Percentiles rank a stretch among this genome's conserved stretches.
These are phyloP conservation scores for Candida easanensis DNA, from an alignment of 805 yeast genomes.

Conservation along the genomic window DNA sequence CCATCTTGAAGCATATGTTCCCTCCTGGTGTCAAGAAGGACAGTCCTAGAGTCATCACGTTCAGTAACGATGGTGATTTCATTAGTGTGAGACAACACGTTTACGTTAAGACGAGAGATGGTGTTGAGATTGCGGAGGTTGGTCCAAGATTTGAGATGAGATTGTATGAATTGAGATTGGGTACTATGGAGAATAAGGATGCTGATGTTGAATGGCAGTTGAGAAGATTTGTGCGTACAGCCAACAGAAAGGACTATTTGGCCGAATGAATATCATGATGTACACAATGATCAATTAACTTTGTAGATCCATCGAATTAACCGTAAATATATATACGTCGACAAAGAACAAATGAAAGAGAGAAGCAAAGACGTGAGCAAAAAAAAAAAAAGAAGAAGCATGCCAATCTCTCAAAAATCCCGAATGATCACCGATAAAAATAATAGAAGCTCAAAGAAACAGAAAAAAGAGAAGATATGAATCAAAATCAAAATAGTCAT, in stretches of 20 bases:
- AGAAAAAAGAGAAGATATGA: background rate
- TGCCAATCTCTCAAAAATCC: too few relatives aligned
- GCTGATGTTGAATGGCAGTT: constrained; percentile 98
- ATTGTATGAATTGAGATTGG: constrained; percentile 80
- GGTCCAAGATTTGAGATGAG: constrained; percentile 99
- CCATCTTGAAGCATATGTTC: constrained; percentile 81
- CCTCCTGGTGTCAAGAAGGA: constrained; percentile 97
- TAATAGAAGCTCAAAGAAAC: background rate
- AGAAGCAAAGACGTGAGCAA: too few relatives aligned
- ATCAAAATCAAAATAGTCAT: background rate
- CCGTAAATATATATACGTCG: background rate
- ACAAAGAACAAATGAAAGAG: background rate
- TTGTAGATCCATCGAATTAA: background rate
- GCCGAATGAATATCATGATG: constrained; percentile 25
- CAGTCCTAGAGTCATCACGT: constrained; percentile 87
- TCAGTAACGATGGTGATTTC: constrained; percentile 86
- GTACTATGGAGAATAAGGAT: constrained; percentile 91
- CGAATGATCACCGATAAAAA: too few relatives aligned
- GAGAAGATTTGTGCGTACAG: constrained; percentile 91
- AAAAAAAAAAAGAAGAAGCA: too few relatives aligned
- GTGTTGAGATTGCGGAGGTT: constrained; percentile 89
- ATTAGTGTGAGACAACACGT: constrained; percentile 95
- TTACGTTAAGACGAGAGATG: constrained; percentile 82
- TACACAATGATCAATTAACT: background rate
- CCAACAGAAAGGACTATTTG: constrained; percentile 88